Conservation (phyloP, 352 stramenopile species). For the Phytophthora colocasiae region DNA sequence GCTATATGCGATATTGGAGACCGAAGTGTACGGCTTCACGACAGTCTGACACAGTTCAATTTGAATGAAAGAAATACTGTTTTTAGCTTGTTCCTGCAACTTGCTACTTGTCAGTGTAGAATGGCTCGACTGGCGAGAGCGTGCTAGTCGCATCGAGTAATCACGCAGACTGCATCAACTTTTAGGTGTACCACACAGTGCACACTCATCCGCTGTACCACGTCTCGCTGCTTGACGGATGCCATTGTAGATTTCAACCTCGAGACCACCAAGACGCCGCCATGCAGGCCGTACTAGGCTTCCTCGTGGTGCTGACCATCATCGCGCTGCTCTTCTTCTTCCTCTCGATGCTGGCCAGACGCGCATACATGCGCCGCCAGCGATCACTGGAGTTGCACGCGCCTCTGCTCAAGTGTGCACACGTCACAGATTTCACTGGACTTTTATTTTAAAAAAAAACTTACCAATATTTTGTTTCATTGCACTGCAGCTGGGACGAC, state of each 20-base stretch:
- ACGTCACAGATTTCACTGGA: conserved; percentile 7
- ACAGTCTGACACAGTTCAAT: conserved; percentile 34
- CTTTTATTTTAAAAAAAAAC: too few relatives aligned
- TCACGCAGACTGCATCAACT: neutral
- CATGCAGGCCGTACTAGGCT: conserved; percentile 28
- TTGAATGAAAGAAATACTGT: neutral
- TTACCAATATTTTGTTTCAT: neutral
- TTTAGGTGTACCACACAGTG: conserved; percentile 1
- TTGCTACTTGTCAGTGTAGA: neutral
- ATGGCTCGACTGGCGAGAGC: neutral
- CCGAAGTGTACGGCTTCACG: conserved; percentile 65
- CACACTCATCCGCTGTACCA: conserved; percentile 23
- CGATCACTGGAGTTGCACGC: conserved; percentile 33
- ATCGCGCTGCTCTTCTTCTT: conserved; percentile 32
- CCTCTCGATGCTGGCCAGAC: conserved; percentile 22
- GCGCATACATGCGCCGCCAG: conserved; percentile 28
- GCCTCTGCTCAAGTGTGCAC: conserved; percentile 38
- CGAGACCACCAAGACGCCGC: neutral
- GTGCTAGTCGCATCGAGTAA: neutral
- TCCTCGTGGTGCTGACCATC: conserved; percentile 27
- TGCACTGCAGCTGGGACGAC: conserved; percentile 24
- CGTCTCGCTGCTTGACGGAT: conserved; percentile 4
- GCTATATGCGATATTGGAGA: conserved; percentile 53
- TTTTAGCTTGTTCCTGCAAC: too few relatives aligned
- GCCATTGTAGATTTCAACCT: conserved; percentile 13